Conservation (phyloP, 352 stramenopile genomes). For the Phytophthora agathidicida region DNA sequence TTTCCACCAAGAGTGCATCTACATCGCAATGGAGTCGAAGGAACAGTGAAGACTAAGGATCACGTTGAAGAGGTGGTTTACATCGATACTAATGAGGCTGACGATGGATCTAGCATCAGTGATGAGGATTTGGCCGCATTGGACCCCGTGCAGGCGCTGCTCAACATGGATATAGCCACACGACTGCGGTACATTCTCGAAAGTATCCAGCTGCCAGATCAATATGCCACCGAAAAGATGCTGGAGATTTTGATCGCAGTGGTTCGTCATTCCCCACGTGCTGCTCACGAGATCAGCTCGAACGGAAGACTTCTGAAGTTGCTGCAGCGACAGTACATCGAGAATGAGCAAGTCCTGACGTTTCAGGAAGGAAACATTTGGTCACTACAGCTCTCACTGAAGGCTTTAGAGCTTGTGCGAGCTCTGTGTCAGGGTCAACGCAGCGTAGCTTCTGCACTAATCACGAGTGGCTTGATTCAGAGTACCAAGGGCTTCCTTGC, state of each 20-base stretch:
- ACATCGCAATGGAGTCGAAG: conserved; percentile 33
- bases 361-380: conserved; percentile 30
- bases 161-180: conserved; percentile 61
- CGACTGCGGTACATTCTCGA: conserved; percentile 62
- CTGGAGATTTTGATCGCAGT: conserved; percentile 62
- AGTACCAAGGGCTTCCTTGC: conserved; percentile 66
- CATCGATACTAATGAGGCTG: conserved; percentile 47
- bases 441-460: conserved; percentile 39
- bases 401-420: conserved; percentile 50
- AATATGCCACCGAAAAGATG: conserved; percentile 51
- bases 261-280: conserved; percentile 54
- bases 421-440: conserved; percentile 58
- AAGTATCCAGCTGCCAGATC: conserved; percentile 48
- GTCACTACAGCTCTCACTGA: conserved; percentile 47
- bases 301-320: conserved; percentile 49
- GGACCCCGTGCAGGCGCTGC: conserved; percentile 64
- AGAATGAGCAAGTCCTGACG: conserved; percentile 54
- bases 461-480: conserved; percentile 55
- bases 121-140: conserved; percentile 57
- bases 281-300: conserved; percentile 50
- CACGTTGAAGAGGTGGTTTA: conserved; percentile 50
- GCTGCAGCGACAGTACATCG: conserved; percentile 56
- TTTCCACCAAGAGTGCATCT: conserved; percentile 39
- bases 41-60: not conserved
- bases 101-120: conserved; percentile 45